Conservation (phyloP, 805 yeast species). For the Schizosaccharomyces octosporus region DNA sequence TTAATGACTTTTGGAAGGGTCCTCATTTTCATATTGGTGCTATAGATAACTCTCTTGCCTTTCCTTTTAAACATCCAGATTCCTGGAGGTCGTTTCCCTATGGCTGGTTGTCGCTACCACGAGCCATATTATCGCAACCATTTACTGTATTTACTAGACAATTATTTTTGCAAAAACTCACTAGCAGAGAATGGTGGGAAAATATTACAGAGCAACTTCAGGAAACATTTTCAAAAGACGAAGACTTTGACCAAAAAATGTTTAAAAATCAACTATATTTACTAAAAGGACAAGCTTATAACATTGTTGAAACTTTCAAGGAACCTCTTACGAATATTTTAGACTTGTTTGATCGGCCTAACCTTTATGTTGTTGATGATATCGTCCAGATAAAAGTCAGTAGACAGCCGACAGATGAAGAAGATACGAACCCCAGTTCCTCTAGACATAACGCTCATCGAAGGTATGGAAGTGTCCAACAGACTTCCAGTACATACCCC, state of each 20-base stretch:
- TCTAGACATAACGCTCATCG: not conserved
- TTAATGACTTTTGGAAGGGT: conserved; percentile 5
- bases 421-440: not conserved
- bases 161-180: conserved; percentile 32
- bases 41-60: conserved; percentile 49
- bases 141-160: conserved; percentile 30
- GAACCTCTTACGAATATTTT: conserved; percentile 10
- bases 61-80: conserved; percentile 66
- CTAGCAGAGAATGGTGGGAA: conserved; percentile 51
- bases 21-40: conserved; percentile 37
- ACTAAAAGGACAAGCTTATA: conserved; percentile 54
- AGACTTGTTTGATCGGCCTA: not conserved
- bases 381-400: not conserved
- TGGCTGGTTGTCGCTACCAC: conserved; percentile 53
- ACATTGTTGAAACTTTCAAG: conserved; percentile 41
- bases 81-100: conserved; percentile 61
- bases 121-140: conserved; percentile 39
- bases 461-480: not conserved
- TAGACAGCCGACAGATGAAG: not conserved
- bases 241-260: conserved; percentile 39
- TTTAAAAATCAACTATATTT: conserved; percentile 47
- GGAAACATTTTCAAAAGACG: conserved; percentile 27
- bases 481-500: not conserved
- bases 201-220: conserved; percentile 25
- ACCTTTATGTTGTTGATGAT: not conserved